phyloP scores from a whole-genome alignment of 495 filamentous ascomycete genomes.

The Glonium stellatum region DNA sequence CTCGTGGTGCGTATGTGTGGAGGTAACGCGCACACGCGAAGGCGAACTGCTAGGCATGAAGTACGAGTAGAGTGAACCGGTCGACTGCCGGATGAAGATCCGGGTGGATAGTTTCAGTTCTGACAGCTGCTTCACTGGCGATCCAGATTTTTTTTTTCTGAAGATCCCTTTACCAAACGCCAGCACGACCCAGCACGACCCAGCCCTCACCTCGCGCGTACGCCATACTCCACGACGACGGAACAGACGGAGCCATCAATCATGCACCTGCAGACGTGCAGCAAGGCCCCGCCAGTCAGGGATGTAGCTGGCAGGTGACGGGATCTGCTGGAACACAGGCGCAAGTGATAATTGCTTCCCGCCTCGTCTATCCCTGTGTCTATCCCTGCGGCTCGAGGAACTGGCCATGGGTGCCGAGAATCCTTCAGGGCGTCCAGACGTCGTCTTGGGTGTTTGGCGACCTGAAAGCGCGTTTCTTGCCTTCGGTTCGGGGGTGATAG shows the following conservation, averaged over 20 bases:
- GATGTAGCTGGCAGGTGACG: constrained; percentile 3
- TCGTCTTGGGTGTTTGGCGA: not conserved
- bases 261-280: not conserved
- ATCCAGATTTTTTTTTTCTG: constrained; percentile 1
- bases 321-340: constrained; percentile 4
- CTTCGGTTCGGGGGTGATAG: constrained; percentile 2
- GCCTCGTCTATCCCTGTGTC: constrained; percentile 23
- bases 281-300: not conserved
- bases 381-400: constrained; percentile 5
- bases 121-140: not conserved
- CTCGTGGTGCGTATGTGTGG: constrained; percentile 18
- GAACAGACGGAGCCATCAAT: not conserved
- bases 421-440: not conserved
- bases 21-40: constrained; percentile 7
- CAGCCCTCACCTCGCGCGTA: not conserved
- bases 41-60: not conserved
- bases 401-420: not conserved
- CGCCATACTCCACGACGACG: not conserved
- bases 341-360: constrained; percentile 19
- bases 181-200: constrained; percentile 1
- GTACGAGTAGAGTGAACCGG: constrained; percentile 7
- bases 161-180: not conserved
- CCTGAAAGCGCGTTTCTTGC: not conserved
- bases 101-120: constrained; percentile 14
- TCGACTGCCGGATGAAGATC: constrained; percentile 19